phyloP scores from a whole-genome alignment of 257 asterid genomes.

The Misopates orontium region DNA sequence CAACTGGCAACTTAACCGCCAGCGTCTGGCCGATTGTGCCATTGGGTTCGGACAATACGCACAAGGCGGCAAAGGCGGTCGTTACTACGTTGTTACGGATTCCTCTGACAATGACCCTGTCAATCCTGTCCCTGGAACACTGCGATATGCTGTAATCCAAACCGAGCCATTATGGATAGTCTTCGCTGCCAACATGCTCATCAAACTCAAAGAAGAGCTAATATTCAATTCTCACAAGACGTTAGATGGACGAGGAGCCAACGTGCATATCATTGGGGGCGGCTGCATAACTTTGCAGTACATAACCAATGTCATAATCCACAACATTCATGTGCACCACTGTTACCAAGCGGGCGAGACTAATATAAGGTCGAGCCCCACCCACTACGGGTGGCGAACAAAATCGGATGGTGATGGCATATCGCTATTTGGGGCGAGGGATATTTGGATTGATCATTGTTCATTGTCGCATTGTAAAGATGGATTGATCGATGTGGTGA shows the following conservation, averaged over 20 bases:
- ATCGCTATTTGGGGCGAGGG: conserved; percentile 58
- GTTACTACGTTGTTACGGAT: conserved; percentile 69
- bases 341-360: conserved; percentile 68
- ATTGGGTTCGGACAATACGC: conserved; percentile 80
- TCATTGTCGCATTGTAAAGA: conserved; percentile 67
- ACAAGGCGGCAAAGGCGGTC: conserved; percentile 73
- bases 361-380: conserved; percentile 63
- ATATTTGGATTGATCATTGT: conserved; percentile 78
- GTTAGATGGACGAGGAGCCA: conserved; percentile 68
- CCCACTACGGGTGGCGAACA: conserved; percentile 64
- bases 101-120: conserved; percentile 69
- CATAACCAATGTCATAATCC: conserved; percentile 60
- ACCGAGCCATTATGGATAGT: conserved; percentile 76
- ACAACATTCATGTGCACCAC: conserved; percentile 64
- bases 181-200: conserved; percentile 60
- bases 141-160: conserved; percentile 65
- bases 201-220: conserved; percentile 61
- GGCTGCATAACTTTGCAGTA: conserved; percentile 70
- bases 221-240: conserved; percentile 75
- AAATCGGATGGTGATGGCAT: conserved; percentile 75
- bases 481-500: conserved; percentile 65
- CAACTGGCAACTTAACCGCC: conserved; percentile 69
- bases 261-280: conserved; percentile 65
- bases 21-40: conserved; percentile 62
- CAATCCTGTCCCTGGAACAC: conserved; percentile 63